Base-by-base conservation (phyloP, 106 monocot genomes). In the Dendrobium catenatum region DNA sequence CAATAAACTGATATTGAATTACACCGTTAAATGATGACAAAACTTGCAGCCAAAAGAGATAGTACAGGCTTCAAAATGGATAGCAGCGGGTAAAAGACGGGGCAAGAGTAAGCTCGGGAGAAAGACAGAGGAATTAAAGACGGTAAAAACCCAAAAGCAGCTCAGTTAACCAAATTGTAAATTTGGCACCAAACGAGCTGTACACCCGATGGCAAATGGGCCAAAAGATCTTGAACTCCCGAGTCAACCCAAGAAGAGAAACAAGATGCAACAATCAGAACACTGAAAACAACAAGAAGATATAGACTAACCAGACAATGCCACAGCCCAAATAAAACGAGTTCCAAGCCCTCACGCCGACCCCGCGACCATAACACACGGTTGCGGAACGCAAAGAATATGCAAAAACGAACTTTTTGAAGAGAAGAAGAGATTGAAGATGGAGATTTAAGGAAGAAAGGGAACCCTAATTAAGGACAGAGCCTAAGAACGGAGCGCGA, bases 201-300 rank as follows among this genome's bases (percentile, higher is more conserved):
- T 37, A 16, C 70, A 37, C 70, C 3, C 37, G 70, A 70, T 26
- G 37, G 37, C 15, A 37, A 37, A 70, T 70, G 31, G 70, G 15
- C 5, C 70, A 70, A 70, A 70, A 70, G 37, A 37, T 5, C 27
- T 68, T 68, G 27, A 68, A 68, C 22, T 68, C 17, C 26, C 22
- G 27, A 68, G 67, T 27, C 22, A 9, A 68, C 26, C 67, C 5
- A 29, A 16, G 70, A 70, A 37, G 64, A 70, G 70, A 33, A 70
- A 70, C 70, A 70, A 29, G 70, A 70, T 33, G 16, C 33, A 70
- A 70, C 37, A 33, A 70, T 70, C 70, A 22, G 70, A 70, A 37
- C 70, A 13, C 17, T 2, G 70, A 70, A 9, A 70, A 70, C 15
- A 37, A 70, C 2, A 37, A 70, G 33, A 33, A 70, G 22, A 70